These are phyloP conservation scores for Eragrostis nindensis DNA, from an alignment of 176 grass and related monocot genomes.

Conservation along the genomic window DNA sequence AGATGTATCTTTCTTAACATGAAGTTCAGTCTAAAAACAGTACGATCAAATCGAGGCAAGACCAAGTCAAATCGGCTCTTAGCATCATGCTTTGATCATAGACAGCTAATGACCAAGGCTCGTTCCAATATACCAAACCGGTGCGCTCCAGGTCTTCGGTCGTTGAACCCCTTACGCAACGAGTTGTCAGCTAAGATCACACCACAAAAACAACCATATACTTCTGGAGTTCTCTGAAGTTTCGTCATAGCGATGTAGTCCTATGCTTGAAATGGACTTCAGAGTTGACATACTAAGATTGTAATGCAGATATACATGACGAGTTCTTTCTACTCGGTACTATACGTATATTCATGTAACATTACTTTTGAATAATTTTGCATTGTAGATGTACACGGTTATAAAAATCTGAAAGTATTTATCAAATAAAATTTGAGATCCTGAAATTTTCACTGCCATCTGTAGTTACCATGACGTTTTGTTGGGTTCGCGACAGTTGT, in stretches of 20 bases:
- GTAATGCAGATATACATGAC: not conserved
- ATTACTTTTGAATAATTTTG: not conserved
- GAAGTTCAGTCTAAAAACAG: not conserved
- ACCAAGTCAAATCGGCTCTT: not conserved
- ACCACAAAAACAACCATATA: not conserved
- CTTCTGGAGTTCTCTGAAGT: conserved; percentile 16
- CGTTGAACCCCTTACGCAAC: conserved; percentile 12
- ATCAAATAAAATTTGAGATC: not conserved
- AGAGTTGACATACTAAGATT: too few species aligned
- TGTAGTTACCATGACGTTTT: conserved; percentile 22
- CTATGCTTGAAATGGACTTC: not conserved
- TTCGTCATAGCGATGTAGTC: conserved; percentile 8
- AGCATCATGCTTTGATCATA: conserved; percentile 23
- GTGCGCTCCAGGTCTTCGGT: not conserved
- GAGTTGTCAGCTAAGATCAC: not conserved
- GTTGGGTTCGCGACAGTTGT: conserved; percentile 2
- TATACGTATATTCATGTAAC: not conserved
- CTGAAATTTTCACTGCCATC: not conserved
- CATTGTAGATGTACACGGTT: not conserved
- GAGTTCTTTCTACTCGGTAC: not conserved
- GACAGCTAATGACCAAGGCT: conserved; percentile 1
- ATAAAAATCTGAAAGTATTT: not conserved
- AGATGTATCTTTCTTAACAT: not conserved
- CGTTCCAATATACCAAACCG: conserved; percentile 13
- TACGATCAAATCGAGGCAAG: not conserved